Conservation (phyloP, 2,329 filamentous ascomycete genomes). For the Metarhizium sp. region DNA sequence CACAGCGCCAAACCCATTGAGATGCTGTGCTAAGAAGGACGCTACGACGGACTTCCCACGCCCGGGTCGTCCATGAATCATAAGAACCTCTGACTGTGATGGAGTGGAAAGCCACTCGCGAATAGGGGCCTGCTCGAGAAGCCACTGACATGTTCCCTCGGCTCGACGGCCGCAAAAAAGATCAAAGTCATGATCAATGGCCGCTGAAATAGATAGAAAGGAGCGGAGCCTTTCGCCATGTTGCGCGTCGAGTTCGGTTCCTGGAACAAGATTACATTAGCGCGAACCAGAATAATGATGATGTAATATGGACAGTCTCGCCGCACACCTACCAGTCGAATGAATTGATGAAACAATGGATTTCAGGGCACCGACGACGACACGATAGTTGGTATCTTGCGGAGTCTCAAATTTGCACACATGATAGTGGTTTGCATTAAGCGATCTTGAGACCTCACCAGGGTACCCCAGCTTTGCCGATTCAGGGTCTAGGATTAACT, state of each 20-base stretch:
- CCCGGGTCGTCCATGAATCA: conserved; percentile 21
- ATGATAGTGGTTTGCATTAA: conserved; percentile 31
- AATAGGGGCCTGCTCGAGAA: neutral
- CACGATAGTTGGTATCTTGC: conserved; percentile 27
- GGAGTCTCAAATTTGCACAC: conserved; percentile 30
- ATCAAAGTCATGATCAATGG: no score
- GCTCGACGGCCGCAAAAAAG: neutral
- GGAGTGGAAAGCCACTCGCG: no score
- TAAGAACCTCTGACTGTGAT: conserved; percentile 13
- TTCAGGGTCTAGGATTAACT: conserved; percentile 28
- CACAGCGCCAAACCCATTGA: conserved; percentile 7
- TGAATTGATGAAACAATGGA: neutral
- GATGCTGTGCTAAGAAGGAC: conserved; percentile 20
- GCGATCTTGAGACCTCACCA: conserved; percentile 24
- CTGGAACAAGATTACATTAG: no score
- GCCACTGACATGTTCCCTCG: neutral
- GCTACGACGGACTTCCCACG: conserved; percentile 26
- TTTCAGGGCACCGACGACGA: conserved; percentile 16
- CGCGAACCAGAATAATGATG: no score
- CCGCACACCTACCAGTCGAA: neutral
- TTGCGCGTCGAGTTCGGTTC: no score
- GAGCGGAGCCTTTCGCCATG: no score
- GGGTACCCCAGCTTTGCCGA: conserved; percentile 33
- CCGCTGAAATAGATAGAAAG: no score
- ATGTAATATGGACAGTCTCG: conserved; percentile 1